Evolutionary conservation across 441 rosid genomes (phyloP), one percentile per base, ranked within the genome.

Genomic region (Populus hybrid): DNA sequence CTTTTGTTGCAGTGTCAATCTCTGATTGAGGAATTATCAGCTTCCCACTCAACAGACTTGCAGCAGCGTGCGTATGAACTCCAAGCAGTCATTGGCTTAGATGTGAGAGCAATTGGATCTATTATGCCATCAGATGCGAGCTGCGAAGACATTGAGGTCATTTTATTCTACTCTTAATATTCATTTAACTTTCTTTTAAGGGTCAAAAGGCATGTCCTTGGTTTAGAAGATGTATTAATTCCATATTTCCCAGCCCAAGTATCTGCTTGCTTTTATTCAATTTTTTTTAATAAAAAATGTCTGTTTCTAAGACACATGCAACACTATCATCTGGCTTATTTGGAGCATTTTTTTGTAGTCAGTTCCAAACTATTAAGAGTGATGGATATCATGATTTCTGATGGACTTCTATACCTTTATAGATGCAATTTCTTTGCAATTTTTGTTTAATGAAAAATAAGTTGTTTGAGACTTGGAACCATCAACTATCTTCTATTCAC

Each of bases 11-110:
- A 96, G 98, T 96, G 97, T 78, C 98, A 96, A 83, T 85, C 97
- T 66, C 83, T 94, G 82, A 87, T 92, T 45, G 98, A 94, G 85
- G 98, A 93, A 85, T 84, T 91, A 79, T 86, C 93, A 74, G 98
- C 95, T 79, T 94, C 99, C 79, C 97, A 94, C 87, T 96, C 98
- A 74, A 92, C 98, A 69, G 99, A 94, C 84, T 85, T 94, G 84
- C 99, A 96, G 89, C 98, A 96, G 80, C 98, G 98, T 77, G 98
- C 97, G 6, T 97, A 97, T 82, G 99, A 97, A 86, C 91, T 97
- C 79, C 95, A 91, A 86, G 90, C 95, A 71, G 83, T 92, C 68
- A 36, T 89, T 79, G 83, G 86, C 76, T 84, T 97, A 71, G 97
- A 93, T 86, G 88, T 86, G 64, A 89, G 45, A 38, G 86, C 98